phyloP scores from a whole-genome alignment of 768 basidiomycete species.

The Leccinellum albellum region DNA sequence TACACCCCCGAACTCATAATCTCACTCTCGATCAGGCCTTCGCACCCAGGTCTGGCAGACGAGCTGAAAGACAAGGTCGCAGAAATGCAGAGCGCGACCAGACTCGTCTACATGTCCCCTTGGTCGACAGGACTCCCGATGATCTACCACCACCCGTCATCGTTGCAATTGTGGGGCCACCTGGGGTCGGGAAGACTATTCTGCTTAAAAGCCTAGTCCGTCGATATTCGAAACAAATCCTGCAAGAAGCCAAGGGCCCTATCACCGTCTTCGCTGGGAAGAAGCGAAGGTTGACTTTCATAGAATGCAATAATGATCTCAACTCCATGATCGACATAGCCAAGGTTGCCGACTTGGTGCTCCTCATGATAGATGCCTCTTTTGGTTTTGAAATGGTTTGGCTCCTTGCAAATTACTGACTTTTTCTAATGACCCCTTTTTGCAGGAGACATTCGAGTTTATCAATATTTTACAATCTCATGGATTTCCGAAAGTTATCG shows the following conservation, averaged over 20 bases:
- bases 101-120: conserved; percentile 90
- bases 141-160: conserved; percentile 90
- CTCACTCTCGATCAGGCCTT: conserved; percentile 55
- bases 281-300: conserved; percentile 87
- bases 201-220: conserved; percentile 87
- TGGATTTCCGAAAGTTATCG: conserved; percentile 98
- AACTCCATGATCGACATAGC: conserved; percentile 98
- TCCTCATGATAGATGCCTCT: conserved; percentile 96
- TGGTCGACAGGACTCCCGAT: conserved; percentile 92
- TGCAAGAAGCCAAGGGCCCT: conserved; percentile 87
- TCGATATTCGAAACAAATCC: conserved; percentile 89
- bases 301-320: conserved; percentile 97
- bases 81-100: conserved; percentile 92
- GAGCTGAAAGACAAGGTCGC: conserved; percentile 85
- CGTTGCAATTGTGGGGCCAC: conserved; percentile 92
- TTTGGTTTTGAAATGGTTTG: conserved; percentile 98
- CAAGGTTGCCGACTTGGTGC: conserved; percentile 92
- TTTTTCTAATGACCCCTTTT: background rate
- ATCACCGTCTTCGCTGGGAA: conserved; percentile 94
- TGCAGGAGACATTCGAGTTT: conserved; percentile 97
- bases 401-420: background rate
- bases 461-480: conserved; percentile 95
- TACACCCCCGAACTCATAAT: background rate
- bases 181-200: conserved; percentile 96
- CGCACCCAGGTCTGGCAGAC: conserved; percentile 84